Base-by-base conservation (phyloP, 164 flowering plant genomes). In the Macadamia tetraphylla region DNA sequence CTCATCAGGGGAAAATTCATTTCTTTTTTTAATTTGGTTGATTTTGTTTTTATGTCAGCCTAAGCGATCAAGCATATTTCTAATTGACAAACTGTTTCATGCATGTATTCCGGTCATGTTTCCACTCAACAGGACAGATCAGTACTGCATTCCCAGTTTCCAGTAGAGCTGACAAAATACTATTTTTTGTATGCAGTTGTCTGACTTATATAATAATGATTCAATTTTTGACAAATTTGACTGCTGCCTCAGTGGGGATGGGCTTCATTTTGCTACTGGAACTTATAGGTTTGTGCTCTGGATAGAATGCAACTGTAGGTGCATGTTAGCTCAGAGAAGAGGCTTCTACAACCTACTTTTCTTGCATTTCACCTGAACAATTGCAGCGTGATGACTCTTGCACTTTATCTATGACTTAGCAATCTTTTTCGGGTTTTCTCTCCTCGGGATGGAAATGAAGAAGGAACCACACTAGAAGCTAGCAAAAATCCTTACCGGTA, bases 211-310 rank as follows among this genome's bases (percentile, higher is more conserved):
- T 73, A 79, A 84, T 64, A 80, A 80, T 67, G 95, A 89, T 74
- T 76, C 86, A 63, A 83, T 89, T 66, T 89, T 89, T 73, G 94
- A 89, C 78, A 89, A 86, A 74, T 89, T 89, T 62, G 90, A 77
- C 15, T 89, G 94, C 81, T 89, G 90, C 74, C 58, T 83, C 64
- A 83, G 88, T 72, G 78, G 84, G 58, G 82, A 86, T 71, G 89
- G 87, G 62, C 76, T 68, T 73, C 87, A 79, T 52, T 81, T 81
- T 74, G 95, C 95, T 48, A 87, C 90, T 17, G 95, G 92, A 51
- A 87, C 95, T 63, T 89, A 89, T 70, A 81, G 92, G 94, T 86
- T 64, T 67, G 74, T 71, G 62, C 60, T 66, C 44, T 58, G 0
- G n/a, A 53, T n/a, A 67, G 57, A 69, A 59, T 51, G 30, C 53